These are phyloP conservation scores for Pelagophyceae sp. DNA, from an alignment of 352 stramenopile species.

Conservation along the genomic window DNA sequence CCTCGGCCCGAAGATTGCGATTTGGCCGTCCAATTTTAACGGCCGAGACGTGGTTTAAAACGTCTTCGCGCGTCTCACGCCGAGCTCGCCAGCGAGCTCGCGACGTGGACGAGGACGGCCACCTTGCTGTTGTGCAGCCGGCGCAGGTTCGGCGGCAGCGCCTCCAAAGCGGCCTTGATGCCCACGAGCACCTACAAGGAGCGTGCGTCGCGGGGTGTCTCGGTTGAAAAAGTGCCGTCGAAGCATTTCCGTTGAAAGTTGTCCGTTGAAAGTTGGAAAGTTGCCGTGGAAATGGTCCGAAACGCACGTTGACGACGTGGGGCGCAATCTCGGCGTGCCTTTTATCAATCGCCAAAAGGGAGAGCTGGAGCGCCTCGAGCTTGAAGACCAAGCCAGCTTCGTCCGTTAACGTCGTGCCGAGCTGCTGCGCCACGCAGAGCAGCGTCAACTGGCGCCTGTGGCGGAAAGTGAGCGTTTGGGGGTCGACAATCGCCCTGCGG, in stretches of 20 bases:
- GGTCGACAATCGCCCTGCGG: no score
- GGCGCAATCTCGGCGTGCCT: background rate
- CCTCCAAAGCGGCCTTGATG: no score
- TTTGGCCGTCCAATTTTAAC: no score
- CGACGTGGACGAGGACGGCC: background rate
- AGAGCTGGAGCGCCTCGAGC: background rate
- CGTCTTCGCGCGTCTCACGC: no score
- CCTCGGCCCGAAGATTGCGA: no score
- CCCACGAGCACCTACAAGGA: background rate
- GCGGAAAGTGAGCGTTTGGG: no score
- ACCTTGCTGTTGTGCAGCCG: no score
- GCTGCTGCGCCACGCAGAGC: background rate
- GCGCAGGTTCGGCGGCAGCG: no score
- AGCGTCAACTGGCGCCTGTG: background rate
- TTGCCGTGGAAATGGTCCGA: no score
- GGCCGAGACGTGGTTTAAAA: no score
- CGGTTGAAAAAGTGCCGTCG: no score
- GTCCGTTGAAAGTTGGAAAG: background rate
- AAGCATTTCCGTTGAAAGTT: background rate
- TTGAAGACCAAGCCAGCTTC: background rate
- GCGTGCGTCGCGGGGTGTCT: background rate
- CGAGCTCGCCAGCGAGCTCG: background rate
- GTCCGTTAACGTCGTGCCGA: background rate
- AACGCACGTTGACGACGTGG: background rate
- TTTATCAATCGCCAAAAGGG: background rate